phyloP scores from a whole-genome alignment of 352 stramenopile genomes.

The Phytopythium montanum region DNA sequence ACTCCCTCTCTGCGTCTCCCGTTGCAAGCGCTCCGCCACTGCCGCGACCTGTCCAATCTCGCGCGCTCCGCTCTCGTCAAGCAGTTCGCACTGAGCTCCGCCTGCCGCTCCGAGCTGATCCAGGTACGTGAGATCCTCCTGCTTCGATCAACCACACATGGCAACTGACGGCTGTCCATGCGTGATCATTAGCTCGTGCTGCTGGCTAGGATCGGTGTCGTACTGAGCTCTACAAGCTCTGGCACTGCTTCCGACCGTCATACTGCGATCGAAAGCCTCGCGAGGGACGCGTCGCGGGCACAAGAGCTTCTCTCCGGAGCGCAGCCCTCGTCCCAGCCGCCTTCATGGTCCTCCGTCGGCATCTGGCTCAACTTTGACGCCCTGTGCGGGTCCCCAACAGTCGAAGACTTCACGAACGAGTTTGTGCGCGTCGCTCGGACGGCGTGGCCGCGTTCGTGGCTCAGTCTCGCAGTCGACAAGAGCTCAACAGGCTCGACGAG shows the following conservation, averaged over 20 bases:
- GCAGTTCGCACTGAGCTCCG: constrained; percentile 26
- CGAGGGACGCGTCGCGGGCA: constrained; percentile 14
- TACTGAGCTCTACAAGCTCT: constrained; percentile 16
- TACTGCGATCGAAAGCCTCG: constrained; percentile 12
- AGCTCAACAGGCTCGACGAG: not conserved
- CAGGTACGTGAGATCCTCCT: constrained; percentile 24
- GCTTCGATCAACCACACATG: not conserved
- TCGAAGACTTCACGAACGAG: not conserved
- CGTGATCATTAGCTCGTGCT: constrained; percentile 24
- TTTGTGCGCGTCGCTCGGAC: not conserved
- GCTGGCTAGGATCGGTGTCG: constrained; percentile 34
- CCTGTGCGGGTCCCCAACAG: not conserved
- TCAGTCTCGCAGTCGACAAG: not conserved
- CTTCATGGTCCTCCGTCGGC: not conserved
- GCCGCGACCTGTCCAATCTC: constrained; percentile 27
- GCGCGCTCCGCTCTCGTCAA: constrained; percentile 29
- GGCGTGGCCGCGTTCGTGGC: constrained; percentile 3
- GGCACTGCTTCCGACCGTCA: not conserved
- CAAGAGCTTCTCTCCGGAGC: not conserved
- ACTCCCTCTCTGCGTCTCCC: not conserved
- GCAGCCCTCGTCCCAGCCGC: not conserved
- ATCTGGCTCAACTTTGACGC: not conserved
- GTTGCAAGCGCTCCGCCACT: constrained; percentile 3
- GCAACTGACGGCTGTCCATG: not conserved
- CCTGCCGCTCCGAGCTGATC: constrained; percentile 29